Conservation (phyloP, 2,329 filamentous ascomycete genomes). For the Byssothecium circinans region DNA sequence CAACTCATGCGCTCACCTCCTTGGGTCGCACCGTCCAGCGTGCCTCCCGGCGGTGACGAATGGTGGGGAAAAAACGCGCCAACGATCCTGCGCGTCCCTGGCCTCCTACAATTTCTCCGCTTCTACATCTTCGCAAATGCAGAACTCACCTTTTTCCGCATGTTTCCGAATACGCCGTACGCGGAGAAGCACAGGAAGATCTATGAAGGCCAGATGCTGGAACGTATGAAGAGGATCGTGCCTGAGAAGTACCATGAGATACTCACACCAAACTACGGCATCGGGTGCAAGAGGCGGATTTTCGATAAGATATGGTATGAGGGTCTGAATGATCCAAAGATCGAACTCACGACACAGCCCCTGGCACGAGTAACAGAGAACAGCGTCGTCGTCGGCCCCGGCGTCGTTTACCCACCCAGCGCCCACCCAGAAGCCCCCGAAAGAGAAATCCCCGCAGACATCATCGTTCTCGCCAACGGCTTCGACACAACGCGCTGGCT, state of each 20-base stretch:
- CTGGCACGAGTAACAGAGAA: constrained; percentile 53
- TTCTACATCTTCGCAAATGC: constrained; percentile 49
- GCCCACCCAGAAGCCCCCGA: constrained; percentile 38
- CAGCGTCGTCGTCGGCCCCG: constrained; percentile 56
- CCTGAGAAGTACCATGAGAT: constrained; percentile 64
- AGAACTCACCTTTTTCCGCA: constrained; percentile 50
- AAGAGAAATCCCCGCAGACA: constrained; percentile 57
- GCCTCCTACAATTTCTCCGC: constrained; percentile 51
- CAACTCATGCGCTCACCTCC: constrained; percentile 62
- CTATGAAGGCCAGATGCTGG: constrained; percentile 49
- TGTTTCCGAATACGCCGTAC: constrained; percentile 48
- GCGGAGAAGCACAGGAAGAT: constrained; percentile 43
- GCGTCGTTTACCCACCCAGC: constrained; percentile 48
- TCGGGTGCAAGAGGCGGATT: constrained; percentile 67
- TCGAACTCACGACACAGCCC: constrained; percentile 57
- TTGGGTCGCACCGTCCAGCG: constrained; percentile 53
- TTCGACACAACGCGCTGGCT: constrained; percentile 61
- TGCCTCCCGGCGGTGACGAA: constrained; percentile 44
- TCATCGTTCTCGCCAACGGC: constrained; percentile 64
- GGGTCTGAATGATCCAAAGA: constrained; percentile 55
- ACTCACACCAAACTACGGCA: constrained; percentile 62
- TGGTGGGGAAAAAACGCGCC: constrained; percentile 53
- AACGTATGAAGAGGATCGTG: constrained; percentile 52
- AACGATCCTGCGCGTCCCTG: constrained; percentile 54
- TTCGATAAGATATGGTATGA: constrained; percentile 60